Percentiles rank a stretch among this genome's conserved stretches.
Evolutionary conservation across 805 yeast species (phyloP).

Genomic region (Kodamaea leandrae): DNA sequence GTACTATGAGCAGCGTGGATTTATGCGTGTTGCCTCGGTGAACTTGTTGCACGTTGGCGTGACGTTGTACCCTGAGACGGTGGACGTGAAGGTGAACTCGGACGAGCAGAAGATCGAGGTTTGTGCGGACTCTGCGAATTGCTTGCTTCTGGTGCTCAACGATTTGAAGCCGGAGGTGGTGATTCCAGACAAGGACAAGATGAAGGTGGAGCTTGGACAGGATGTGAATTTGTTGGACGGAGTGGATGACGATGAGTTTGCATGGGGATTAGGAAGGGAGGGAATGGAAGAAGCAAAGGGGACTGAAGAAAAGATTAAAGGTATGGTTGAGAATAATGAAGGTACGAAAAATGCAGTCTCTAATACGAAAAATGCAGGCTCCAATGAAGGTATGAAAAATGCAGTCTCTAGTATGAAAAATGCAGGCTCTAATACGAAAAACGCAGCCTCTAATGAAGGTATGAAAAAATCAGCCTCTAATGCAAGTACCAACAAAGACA

Average conservation of each 20-base stretch:
- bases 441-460: too few species aligned
- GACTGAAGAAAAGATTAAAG: not conserved
- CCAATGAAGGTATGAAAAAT: too few species aligned
- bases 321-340: not conserved
- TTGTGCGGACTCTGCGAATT: conserved; percentile 84
- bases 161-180: conserved; percentile 71
- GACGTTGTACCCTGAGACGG: conserved; percentile 25
- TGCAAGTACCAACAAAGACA: too few species aligned
- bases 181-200: conserved; percentile 60
- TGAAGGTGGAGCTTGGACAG: conserved; percentile 34
- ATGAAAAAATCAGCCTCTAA: too few species aligned
- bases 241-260: conserved; percentile 22
- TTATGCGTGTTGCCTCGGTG: conserved; percentile 48
- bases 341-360: too few species aligned
- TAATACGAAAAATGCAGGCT: too few species aligned
- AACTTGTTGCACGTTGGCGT: conserved; percentile 38
- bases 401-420: too few species aligned
- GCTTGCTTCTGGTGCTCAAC: conserved; percentile 61
- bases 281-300: not conserved
- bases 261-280: conserved; percentile 1
- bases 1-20: conserved; percentile 48
- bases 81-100: conserved; percentile 47
- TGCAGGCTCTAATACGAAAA: too few species aligned
- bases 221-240: conserved; percentile 42
- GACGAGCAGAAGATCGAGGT: conserved; percentile 51